Base-by-base conservation (phyloP, 306 rosid genomes). In the Malus fusca region DNA sequence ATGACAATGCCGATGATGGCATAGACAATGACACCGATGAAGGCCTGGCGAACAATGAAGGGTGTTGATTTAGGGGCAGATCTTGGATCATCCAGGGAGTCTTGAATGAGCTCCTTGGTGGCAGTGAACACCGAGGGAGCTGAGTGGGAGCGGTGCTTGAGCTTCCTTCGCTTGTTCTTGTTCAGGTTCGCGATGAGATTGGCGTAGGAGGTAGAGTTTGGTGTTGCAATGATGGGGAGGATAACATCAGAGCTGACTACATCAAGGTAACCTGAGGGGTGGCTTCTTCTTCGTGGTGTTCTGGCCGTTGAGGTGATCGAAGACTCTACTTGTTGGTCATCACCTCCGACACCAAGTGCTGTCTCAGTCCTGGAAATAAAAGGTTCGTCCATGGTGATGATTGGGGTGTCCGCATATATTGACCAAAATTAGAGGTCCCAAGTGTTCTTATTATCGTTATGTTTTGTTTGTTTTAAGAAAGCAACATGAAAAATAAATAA, bases 101-200 rank as follows among this genome's bases (percentile, higher is more conserved):
- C 81, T 25, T 28, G 79, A 28, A 58, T 35, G 9, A 74, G 60
- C 25, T 59, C 65, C 63, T n/a, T 60, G 35, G 1, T 17, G 71
- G 73, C 79, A 6, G 85, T 73, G 79, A 88, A 71, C 26, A 91
- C 33, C 0, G 90, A 80, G 2, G 97, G 97, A 11, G 92, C 86
- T 8, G 97, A 91, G 59, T 74, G 81, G 1, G 93, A 86, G 26
- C 92, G 90, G 26, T 44, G 85, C 8, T 22, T 35, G n/a, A 82
- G 74, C 77, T 77, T 77, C n/a, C 77, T 64, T 37, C 66, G 79
- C 77, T 25, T 66, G 81, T 75, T 74, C 42, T 53, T 58, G 72
- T 69, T 83, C 78, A 85, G 82, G 78, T 82, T 89, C 77, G 86
- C 83, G 60, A 81, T 71, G 68, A 82, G 86, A 71, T 86, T 86